Evolutionary conservation across 306 rosid species (phyloP).

Genomic region (Castanea mollissima): DNA sequence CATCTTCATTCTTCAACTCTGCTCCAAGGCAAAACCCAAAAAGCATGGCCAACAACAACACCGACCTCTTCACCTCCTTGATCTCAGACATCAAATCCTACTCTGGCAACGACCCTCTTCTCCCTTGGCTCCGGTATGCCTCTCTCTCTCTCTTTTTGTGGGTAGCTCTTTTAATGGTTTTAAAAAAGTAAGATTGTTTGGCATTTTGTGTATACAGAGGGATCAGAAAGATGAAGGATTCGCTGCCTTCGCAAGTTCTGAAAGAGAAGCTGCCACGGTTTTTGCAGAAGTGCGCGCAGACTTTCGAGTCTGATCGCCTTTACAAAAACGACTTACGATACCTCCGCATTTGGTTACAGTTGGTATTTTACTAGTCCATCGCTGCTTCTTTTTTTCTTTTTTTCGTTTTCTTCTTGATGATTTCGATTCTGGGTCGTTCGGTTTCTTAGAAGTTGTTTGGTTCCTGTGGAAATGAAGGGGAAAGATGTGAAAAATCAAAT

Average conservation of each 20-base stretch:
- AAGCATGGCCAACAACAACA: constrained; percentile 32
- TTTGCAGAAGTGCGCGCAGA: constrained; percentile 65
- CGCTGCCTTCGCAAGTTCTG: constrained; percentile 51
- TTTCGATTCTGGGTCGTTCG: not conserved
- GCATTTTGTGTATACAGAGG: constrained; percentile 48
- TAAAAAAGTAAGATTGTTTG: not conserved
- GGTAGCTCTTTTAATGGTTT: not conserved
- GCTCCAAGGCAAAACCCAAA: not conserved
- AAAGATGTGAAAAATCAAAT: not conserved
- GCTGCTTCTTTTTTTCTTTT: not conserved
- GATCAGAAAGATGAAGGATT: constrained; percentile 68
- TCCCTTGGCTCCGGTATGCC: constrained; percentile 92
- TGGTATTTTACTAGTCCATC: constrained; percentile 45
- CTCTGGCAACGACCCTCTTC: constrained; percentile 87
- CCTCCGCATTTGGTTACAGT: constrained; percentile 88
- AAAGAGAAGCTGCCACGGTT: constrained; percentile 71
- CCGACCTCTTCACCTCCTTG: constrained; percentile 59
- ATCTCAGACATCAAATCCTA: constrained; percentile 62
- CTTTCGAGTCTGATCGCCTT: constrained; percentile 76
- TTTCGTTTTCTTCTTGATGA: not conserved
- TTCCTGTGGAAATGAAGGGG: constrained; percentile 7
- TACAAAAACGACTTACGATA: constrained; percentile 80
- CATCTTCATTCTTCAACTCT: not conserved
- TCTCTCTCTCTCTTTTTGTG: not conserved
- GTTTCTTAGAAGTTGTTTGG: constrained; percentile 11